phyloP scores from a whole-genome alignment of 345 rosid species.

The Mercurialis annua region DNA sequence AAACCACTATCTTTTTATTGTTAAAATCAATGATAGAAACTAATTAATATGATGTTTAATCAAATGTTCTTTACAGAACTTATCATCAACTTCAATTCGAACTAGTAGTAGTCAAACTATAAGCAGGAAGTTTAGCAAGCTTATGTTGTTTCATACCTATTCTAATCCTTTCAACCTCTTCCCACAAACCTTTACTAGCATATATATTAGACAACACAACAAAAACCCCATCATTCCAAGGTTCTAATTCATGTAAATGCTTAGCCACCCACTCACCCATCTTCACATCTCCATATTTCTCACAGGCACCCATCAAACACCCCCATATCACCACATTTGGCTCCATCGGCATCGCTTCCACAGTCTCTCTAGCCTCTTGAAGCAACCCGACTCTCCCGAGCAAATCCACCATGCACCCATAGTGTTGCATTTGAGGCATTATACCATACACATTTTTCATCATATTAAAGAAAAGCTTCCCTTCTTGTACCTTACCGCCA shows the following conservation, averaged over 20 bases:
- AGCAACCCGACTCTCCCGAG: constrained; percentile 69
- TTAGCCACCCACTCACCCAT: constrained; percentile 83
- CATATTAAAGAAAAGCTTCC: constrained; percentile 49
- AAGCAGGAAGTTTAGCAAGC: constrained; percentile 61
- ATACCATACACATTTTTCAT: constrained; percentile 54
- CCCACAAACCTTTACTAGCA: constrained; percentile 72
- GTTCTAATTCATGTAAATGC: constrained; percentile 63
- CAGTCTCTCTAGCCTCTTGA: constrained; percentile 57
- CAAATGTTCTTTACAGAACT: too few relatives aligned
- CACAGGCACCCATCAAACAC: constrained; percentile 88
- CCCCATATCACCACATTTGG: constrained; percentile 76
- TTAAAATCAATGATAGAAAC: too few relatives aligned
- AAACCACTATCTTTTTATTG: too few relatives aligned
- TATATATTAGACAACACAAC: constrained; percentile 82
- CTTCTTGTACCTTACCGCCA: constrained; percentile 73
- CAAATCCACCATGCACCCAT: constrained; percentile 82
- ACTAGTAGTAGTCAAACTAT: constrained; percentile 45
- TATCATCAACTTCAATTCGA: constrained; percentile 18
- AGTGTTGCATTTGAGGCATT: constrained; percentile 52
- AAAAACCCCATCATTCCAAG: constrained; percentile 78
- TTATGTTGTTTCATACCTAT: constrained; percentile 50
- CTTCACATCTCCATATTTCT: constrained; percentile 69
- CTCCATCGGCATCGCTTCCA: constrained; percentile 77
- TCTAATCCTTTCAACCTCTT: constrained; percentile 71
- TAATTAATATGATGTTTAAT: too few relatives aligned